Conservation (phyloP, 768 basidiomycete species). For the Trametes punicea region DNA sequence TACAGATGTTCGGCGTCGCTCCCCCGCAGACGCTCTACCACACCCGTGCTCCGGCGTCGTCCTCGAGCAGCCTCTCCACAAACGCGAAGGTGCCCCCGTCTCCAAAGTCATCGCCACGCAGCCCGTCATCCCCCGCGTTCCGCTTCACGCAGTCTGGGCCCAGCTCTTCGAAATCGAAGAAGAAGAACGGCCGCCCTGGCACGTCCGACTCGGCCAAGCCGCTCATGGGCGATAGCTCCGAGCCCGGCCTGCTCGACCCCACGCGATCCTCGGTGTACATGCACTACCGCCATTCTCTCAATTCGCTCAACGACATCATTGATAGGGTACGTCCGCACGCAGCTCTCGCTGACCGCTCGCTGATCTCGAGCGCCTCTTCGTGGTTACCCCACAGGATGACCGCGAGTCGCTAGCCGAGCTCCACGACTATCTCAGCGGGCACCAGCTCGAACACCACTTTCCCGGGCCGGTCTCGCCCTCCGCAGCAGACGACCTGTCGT, state of each 20-base stretch:
- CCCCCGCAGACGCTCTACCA: slow-evolving; percentile 80
- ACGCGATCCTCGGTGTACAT: slow-evolving; percentile 54
- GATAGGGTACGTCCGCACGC: slow-evolving; percentile 56
- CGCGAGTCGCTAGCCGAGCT: slow-evolving; percentile 69
- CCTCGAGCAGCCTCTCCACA: slow-evolving; percentile 14
- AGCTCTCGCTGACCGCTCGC: slow-evolving; percentile 2
- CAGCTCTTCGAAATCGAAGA: slow-evolving; percentile 40
- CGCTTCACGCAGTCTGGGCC: slow-evolving; percentile 25
- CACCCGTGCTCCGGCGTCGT: slow-evolving; percentile 47
- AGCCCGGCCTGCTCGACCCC: slow-evolving; percentile 15
- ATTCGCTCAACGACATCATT: slow-evolving; percentile 76
- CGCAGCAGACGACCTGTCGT: slow-evolving; percentile 1
- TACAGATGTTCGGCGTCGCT: slow-evolving; percentile 75
- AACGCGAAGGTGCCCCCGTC: slow-evolving; percentile 14
- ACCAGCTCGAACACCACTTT: slow-evolving; percentile 10
- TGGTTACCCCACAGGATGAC: slow-evolving; percentile 55
- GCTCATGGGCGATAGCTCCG: slow-evolving; percentile 36
- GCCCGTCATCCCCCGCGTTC: slow-evolving; percentile 16
- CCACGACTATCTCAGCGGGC: slow-evolving; percentile 59
- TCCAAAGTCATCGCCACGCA: slow-evolving; percentile 8
- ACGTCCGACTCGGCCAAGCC: slow-evolving; percentile 61
- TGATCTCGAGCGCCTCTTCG: neutral
- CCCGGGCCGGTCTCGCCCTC: slow-evolving; percentile 3
- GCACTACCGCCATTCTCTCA: slow-evolving; percentile 78
- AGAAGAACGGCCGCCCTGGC: slow-evolving; percentile 46